A percentile compares a stretch with the other conserved stretches of the same genome.
phyloP scores from a whole-genome alignment of 2,329 filamentous ascomycete species.

The Botrytis squamosa region DNA sequence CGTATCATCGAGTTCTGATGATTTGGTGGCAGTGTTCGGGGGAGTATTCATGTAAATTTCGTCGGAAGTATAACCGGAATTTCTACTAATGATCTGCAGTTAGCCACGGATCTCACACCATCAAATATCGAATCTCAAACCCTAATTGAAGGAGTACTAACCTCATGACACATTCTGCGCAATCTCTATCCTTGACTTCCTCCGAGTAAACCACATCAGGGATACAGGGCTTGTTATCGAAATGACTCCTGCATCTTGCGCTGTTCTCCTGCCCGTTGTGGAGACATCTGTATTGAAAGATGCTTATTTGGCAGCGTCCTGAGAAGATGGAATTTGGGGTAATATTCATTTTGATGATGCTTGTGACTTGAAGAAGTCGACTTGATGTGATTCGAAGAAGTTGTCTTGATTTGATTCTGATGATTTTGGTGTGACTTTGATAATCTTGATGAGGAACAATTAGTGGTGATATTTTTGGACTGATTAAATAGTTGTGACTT shows the following conservation, averaged over 20 bases:
- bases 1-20: neutral
- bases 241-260: neutral
- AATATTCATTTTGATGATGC: neutral
- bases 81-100: neutral
- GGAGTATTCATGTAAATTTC: neutral
- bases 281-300: neutral
- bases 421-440: neutral
- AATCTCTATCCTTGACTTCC: neutral
- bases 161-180: neutral
- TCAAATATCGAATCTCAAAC: neutral
- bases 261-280: neutral
- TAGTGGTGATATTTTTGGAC: neutral
- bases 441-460: neutral
- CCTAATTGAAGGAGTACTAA: neutral
- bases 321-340: neutral
- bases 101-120: neutral
- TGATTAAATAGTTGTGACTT: neutral
- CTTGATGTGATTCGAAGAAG: neutral
- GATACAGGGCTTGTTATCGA: neutral
- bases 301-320: neutral
- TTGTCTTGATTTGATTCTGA: neutral
- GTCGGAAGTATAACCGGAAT: neutral
- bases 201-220: neutral
- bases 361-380: neutral
- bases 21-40: neutral